Conservation (phyloP, 805 yeast species). For the Saccharomyces kudriavzevii region DNA sequence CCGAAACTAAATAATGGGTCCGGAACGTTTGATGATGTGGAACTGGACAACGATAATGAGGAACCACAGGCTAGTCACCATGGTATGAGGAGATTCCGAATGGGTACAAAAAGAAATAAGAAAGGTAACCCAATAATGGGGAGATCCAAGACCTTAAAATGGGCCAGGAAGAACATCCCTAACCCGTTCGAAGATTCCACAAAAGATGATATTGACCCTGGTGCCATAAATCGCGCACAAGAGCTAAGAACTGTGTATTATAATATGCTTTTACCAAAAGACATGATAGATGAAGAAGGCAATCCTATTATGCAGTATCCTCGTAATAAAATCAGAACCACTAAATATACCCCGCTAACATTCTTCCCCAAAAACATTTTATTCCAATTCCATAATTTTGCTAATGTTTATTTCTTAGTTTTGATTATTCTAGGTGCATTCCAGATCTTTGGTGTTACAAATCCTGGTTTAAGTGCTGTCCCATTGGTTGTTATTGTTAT, state of each 20-base stretch:
- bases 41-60: slow-evolving; percentile 14
- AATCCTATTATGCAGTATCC: slow-evolving; percentile 57
- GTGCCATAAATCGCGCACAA: slow-evolving; percentile 32
- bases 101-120: slow-evolving; percentile 83
- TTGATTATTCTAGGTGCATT: slow-evolving; percentile 74
- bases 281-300: slow-evolving; percentile 50
- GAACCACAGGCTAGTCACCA: slow-evolving; percentile 8
- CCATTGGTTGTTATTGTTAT: slow-evolving; percentile 72
- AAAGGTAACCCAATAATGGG: slow-evolving; percentile 57
- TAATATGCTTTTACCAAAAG: slow-evolving; percentile 54
- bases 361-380: slow-evolving; percentile 79
- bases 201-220: slow-evolving; percentile 28
- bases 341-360: slow-evolving; percentile 86
- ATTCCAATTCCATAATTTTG: slow-evolving; percentile 79
- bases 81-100: slow-evolving; percentile 65
- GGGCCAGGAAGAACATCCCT: slow-evolving; percentile 34
- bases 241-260: slow-evolving; percentile 47
- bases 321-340: slow-evolving; percentile 87
- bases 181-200: slow-evolving; percentile 28
- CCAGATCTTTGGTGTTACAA: slow-evolving; percentile 71
- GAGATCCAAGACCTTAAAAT: slow-evolving; percentile 53
- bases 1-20: slow-evolving; percentile 17
- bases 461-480: slow-evolving; percentile 65
- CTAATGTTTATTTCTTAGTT: slow-evolving; percentile 78
- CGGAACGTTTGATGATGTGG: slow-evolving; percentile 22